Conservation (phyloP, 495 filamentous ascomycete species). For the Geopyxis carbonaria region DNA sequence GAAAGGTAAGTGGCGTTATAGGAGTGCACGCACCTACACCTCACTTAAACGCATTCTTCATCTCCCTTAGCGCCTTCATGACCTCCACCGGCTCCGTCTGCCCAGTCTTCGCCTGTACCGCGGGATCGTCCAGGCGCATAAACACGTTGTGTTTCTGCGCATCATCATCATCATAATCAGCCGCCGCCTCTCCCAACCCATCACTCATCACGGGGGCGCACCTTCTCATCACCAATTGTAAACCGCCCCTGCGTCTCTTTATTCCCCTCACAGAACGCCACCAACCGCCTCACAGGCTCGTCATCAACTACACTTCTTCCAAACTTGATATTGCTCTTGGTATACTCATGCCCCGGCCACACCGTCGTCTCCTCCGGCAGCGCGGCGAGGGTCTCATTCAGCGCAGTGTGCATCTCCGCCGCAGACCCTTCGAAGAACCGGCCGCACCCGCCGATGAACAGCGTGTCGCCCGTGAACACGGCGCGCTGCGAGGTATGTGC, state of each 20-base stretch:
- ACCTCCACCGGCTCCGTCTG: slow-evolving; percentile 70
- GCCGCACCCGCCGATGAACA: slow-evolving; percentile 94
- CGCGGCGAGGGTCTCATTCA: slow-evolving; percentile 67
- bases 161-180: not conserved
- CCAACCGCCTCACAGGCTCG: slow-evolving; percentile 58
- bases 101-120: slow-evolving; percentile 68
- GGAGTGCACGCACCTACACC: not conserved
- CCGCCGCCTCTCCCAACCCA: not conserved
- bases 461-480: slow-evolving; percentile 89
- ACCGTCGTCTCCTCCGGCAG: slow-evolving; percentile 87
- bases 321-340: slow-evolving; percentile 84
- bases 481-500: slow-evolving; percentile 51
- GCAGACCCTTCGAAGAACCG: slow-evolving; percentile 90
- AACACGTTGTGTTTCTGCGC: slow-evolving; percentile 84
- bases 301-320: slow-evolving; percentile 47
- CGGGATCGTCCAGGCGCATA: slow-evolving; percentile 75
- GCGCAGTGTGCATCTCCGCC: slow-evolving; percentile 75
- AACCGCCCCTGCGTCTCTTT: slow-evolving; percentile 86
- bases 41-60: slow-evolving; percentile 81
- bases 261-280: slow-evolving; percentile 60
- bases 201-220: slow-evolving; percentile 28
- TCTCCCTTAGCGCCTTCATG: slow-evolving; percentile 69
- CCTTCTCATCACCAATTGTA: slow-evolving; percentile 96
- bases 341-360: slow-evolving; percentile 70
- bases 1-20: too few species aligned